These are phyloP conservation scores for Phyllosticta ampelicida DNA, from an alignment of 2,329 filamentous ascomycete species.

Conservation along the genomic window DNA sequence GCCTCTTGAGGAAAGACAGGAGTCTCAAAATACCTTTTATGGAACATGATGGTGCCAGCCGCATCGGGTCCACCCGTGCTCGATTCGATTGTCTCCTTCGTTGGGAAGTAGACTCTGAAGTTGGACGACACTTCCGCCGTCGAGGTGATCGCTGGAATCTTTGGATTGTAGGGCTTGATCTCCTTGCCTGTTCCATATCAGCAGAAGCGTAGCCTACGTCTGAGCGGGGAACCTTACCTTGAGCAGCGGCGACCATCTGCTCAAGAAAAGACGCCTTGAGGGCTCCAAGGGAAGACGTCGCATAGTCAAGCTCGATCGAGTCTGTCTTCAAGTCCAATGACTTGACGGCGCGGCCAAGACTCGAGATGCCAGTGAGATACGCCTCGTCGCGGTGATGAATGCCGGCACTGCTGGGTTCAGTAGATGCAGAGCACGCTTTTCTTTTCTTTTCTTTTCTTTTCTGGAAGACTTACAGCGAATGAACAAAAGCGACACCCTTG, in stretches of 20 bases:
- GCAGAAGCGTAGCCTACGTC: background rate
- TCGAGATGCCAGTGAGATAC: conserved; percentile 57
- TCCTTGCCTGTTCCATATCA: background rate
- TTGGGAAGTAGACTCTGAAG: conserved; percentile 74
- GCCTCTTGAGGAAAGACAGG: conserved; percentile 59
- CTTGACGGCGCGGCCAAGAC: conserved; percentile 56
- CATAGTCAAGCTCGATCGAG: conserved; percentile 59
- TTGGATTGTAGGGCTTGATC: conserved; percentile 2
- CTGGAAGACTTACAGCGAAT: conserved; percentile 72
- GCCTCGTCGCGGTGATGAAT: conserved; percentile 24
- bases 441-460: too few relatives aligned
- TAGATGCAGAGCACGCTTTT: background rate
- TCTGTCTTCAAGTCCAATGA: conserved; percentile 17
- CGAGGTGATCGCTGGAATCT: conserved; percentile 27
- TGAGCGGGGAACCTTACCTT: conserved; percentile 17
- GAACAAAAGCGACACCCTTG: conserved; percentile 63
- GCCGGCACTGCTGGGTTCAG: conserved; percentile 14
- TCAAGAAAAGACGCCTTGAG: conserved; percentile 58
- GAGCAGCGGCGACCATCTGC: conserved; percentile 44
- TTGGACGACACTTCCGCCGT: conserved; percentile 24
- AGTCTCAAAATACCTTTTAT: conserved; percentile 59
- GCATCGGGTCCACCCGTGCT: conserved; percentile 19
- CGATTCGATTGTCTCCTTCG: conserved; percentile 45
- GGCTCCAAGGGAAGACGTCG: conserved; percentile 72
- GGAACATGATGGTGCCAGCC: conserved; percentile 76